Percentiles rank a stretch among this genome's conserved stretches.
phyloP scores from a whole-genome alignment of 2,329 filamentous ascomycete genomes.

The Ophiostoma fasciatum region DNA sequence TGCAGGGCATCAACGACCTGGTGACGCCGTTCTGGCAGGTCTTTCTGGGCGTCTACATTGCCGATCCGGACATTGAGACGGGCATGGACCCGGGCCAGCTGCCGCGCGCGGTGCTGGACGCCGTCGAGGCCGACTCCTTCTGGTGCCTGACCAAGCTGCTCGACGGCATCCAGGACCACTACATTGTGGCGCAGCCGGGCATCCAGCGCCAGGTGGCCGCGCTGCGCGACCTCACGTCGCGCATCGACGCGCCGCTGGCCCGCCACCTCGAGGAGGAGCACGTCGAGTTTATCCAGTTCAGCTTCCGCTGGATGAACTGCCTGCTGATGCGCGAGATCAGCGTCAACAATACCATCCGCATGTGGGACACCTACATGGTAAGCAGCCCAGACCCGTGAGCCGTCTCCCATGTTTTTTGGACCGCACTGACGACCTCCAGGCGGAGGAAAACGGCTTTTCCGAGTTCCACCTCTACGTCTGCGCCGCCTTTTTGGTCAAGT shows the following conservation, averaged over 20 bases:
- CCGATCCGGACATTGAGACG: conserved; percentile 79
- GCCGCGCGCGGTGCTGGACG: conserved; percentile 79
- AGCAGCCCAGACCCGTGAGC: too few relatives aligned
- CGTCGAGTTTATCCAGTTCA: conserved; percentile 98
- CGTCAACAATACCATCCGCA: conserved; percentile 89
- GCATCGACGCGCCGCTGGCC: conserved; percentile 72
- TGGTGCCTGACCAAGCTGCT: conserved; percentile 96
- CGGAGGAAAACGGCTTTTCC: conserved; percentile 96
- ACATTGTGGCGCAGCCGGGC: conserved; percentile 92
- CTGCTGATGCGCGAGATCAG: conserved; percentile 95
- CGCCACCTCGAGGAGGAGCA: conserved; percentile 83
- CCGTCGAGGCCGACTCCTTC: conserved; percentile 93
- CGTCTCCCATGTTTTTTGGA: too few relatives aligned
- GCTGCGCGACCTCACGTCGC: conserved; percentile 73
- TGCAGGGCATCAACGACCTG: conserved; percentile 96
- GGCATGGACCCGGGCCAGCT: conserved; percentile 96
- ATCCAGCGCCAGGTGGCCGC: conserved; percentile 89
- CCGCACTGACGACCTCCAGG: too few relatives aligned
- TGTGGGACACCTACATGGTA: conserved; percentile 99
- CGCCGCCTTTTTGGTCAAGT: conserved; percentile 94
- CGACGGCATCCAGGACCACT: conserved; percentile 98
- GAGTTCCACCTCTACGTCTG: conserved; percentile 98
- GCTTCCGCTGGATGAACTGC: conserved; percentile 99
- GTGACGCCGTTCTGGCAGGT: conserved; percentile 98
- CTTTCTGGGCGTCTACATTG: conserved; percentile 86